A percentile compares a stretch with the other conserved stretches of the same genome.
These are phyloP conservation scores for Arthrobotrys entomopaga DNA, from an alignment of 2,329 filamentous ascomycete species.

Conservation along the genomic window DNA sequence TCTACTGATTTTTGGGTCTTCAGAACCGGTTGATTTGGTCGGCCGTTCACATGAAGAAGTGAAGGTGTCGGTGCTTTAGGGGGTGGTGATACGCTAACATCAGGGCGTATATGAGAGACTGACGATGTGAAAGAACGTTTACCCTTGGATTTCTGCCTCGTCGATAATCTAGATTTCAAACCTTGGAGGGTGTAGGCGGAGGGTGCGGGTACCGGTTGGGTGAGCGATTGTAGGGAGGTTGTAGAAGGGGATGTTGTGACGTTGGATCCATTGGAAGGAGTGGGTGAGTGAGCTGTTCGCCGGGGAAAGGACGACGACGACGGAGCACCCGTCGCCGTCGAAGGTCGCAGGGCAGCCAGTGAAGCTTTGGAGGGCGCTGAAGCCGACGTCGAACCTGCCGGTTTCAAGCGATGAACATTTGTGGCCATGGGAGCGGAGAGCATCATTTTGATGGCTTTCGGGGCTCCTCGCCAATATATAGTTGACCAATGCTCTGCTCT, in stretches of 20 bases:
- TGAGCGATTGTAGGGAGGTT: slow-evolving; percentile 49
- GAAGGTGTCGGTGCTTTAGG: slow-evolving; percentile 30
- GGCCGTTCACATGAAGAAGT: slow-evolving; percentile 34
- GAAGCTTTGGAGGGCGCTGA: slow-evolving; percentile 49
- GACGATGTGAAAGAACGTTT: slow-evolving; percentile 53
- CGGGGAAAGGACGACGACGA: slow-evolving; percentile 49
- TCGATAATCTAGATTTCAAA: slow-evolving; percentile 52
- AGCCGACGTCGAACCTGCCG: slow-evolving; percentile 55
- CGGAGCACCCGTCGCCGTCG: slow-evolving; percentile 52
- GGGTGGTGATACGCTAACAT: slow-evolving; percentile 41
- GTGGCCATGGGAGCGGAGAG: slow-evolving; percentile 55
- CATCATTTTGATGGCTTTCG: slow-evolving; percentile 49
- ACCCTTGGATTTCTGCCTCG: slow-evolving; percentile 50
- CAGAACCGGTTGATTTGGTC: slow-evolving; percentile 39
- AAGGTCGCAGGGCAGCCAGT: slow-evolving; percentile 48
- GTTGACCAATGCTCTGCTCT: background rate
- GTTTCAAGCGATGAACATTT: slow-evolving; percentile 55
- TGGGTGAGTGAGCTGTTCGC: slow-evolving; percentile 48
- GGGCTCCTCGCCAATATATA: slow-evolving; percentile 53
- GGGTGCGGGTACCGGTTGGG: slow-evolving; percentile 33
- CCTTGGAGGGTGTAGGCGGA: slow-evolving; percentile 49
- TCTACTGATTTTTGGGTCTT: slow-evolving; percentile 54
- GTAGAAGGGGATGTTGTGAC: slow-evolving; percentile 49
- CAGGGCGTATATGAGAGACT: slow-evolving; percentile 19
- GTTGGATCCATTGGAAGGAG: slow-evolving; percentile 53